These are phyloP conservation scores for Acer saccharum DNA, from an alignment of 345 rosid genomes.

Conservation along the genomic window DNA sequence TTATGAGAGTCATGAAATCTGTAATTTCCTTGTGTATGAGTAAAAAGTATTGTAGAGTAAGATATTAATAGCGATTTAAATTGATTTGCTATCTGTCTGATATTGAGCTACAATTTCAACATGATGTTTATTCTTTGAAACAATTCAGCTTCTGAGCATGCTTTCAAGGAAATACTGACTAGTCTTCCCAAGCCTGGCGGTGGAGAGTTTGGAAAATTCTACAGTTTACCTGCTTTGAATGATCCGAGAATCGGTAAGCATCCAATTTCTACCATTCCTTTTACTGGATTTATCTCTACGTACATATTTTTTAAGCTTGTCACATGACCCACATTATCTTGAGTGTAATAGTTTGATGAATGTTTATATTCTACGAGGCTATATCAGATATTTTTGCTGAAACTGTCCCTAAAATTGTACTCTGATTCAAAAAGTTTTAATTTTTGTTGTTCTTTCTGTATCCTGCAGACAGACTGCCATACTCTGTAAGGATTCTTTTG, in stretches of 20 bases:
- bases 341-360: background rate
- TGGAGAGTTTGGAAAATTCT: slow-evolving; percentile 80
- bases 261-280: background rate
- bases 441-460: background rate
- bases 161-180: slow-evolving; percentile 64
- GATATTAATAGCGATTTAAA: background rate
- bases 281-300: background rate
- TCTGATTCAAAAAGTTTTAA: background rate
- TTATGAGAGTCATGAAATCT: background rate
- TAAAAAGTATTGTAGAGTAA: background rate
- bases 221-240: slow-evolving; percentile 67
- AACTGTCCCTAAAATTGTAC: background rate
- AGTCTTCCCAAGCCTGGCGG: slow-evolving; percentile 81
- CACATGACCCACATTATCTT: background rate
- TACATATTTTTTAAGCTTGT: background rate
- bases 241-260: slow-evolving; percentile 76
- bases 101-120: background rate
- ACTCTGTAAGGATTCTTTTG: slow-evolving; percentile 71
- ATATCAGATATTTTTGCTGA: background rate
- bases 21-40: background rate
- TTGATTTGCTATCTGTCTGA: background rate
- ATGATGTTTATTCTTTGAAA: background rate
- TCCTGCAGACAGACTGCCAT: slow-evolving; percentile 66
- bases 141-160: slow-evolving; percentile 65
- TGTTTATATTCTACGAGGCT: background rate